Percentiles rank a stretch among this genome's conserved stretches.
These are phyloP conservation scores for Kazachstania viticola DNA, from an alignment of 805 yeast genomes.

Conservation along the genomic window DNA sequence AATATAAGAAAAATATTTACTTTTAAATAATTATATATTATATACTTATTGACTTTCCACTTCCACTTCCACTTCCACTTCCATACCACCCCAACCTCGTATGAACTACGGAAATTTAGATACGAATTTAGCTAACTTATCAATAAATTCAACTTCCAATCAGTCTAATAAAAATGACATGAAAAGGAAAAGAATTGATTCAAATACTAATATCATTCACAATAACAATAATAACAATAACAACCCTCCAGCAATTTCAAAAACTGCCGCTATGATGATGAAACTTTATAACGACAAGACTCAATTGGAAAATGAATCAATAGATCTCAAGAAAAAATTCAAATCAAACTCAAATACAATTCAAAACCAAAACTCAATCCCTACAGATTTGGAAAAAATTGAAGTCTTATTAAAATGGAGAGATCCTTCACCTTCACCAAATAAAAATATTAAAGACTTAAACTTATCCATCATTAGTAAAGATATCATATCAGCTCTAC, in stretches of 20 bases:
- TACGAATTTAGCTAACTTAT: conserved; percentile 5
- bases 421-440: conserved; percentile 11
- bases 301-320: conserved; percentile 4
- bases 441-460: conserved; percentile 9
- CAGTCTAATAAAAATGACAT: conserved; percentile 17
- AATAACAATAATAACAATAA: neutral
- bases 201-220: neutral
- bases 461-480: conserved; percentile 17
- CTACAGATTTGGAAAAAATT: conserved; percentile 6
- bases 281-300: conserved; percentile 7
- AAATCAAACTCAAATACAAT: too few species aligned
- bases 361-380: conserved; percentile 3
- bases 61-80: too few species aligned
- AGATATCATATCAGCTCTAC: conserved; percentile 17
- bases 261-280: conserved; percentile 12
- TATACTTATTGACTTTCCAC: too few species aligned
- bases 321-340: neutral
- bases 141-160: conserved; percentile 3
- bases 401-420: conserved; percentile 21
- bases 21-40: too few species aligned
- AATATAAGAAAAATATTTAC: too few species aligned
- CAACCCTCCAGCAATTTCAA: conserved; percentile 4
- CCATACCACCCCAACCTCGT: too few species aligned
- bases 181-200: conserved; percentile 14
- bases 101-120: conserved; percentile 2